Percentiles rank a stretch among this genome's conserved stretches.
Conservation (phyloP, 106 monocot genomes). For the Amphibolis antarctica region DNA sequence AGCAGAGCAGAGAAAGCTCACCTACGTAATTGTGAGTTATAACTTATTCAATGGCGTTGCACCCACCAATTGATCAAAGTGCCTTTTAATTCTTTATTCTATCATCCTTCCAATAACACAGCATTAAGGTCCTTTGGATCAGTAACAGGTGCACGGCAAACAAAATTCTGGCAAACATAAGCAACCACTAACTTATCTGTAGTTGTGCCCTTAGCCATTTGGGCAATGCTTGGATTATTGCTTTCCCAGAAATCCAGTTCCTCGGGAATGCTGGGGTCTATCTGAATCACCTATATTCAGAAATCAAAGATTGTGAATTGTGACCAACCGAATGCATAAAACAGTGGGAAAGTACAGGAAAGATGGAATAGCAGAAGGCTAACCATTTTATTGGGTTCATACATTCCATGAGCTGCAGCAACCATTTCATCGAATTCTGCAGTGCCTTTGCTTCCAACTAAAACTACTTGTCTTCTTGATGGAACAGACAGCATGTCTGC, state of each 20-base stretch:
- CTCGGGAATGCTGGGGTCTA: constrained; percentile 45
- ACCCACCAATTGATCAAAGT: too few relatives aligned
- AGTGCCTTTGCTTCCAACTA: constrained; percentile 54
- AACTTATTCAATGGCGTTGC: too few relatives aligned
- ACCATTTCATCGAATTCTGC: constrained; percentile 49
- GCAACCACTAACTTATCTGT: constrained; percentile 26
- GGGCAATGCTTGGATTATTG: constrained; percentile 40
- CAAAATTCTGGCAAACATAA: constrained; percentile 73
- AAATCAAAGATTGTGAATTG: not conserved
- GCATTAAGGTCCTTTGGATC: constrained; percentile 25
- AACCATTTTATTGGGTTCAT: constrained; percentile 71
- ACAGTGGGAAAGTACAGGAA: not conserved
- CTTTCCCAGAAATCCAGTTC: constrained; percentile 78
- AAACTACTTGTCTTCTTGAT: constrained; percentile 66
- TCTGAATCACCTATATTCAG: constrained; percentile 59
- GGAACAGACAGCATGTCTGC: constrained; percentile 56
- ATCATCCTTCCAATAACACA: constrained; percentile 11
- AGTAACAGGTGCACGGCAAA: constrained; percentile 55
- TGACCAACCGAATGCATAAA: not conserved
- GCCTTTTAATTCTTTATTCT: not conserved
- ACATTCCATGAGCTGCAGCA: constrained; percentile 34
- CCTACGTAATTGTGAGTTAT: too few relatives aligned
- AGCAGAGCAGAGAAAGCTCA: too few relatives aligned
- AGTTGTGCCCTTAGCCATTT: constrained; percentile 40
- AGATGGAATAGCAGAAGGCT: constrained; percentile 5